These are phyloP conservation scores for Petasospora fabianii DNA, from an alignment of 1,139 yeast species.

Conservation along the genomic window DNA sequence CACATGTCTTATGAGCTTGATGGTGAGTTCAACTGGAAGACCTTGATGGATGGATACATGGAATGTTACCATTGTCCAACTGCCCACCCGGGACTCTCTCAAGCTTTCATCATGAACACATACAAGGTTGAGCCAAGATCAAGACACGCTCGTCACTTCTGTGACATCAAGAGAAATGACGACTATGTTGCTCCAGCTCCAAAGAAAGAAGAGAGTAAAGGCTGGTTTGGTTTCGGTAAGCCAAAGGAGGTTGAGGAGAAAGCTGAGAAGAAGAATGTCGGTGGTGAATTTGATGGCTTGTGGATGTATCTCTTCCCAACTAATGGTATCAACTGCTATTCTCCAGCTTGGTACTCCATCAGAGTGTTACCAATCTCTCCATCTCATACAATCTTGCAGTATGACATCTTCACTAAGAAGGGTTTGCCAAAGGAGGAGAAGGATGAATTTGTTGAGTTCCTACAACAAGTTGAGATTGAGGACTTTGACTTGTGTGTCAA, in stretches of 20 bases:
- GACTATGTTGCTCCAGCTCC: slow-evolving; percentile 29
- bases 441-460: slow-evolving; percentile 59
- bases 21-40: slow-evolving; percentile 63
- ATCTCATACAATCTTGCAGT: slow-evolving; percentile 51
- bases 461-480: slow-evolving; percentile 57
- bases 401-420: slow-evolving; percentile 59
- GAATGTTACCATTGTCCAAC: slow-evolving; percentile 68
- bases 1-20: slow-evolving; percentile 64
- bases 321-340: slow-evolving; percentile 58
- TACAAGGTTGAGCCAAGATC: slow-evolving; percentile 58
- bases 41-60: slow-evolving; percentile 64
- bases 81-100: slow-evolving; percentile 56
- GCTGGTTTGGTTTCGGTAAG: slow-evolving; percentile 53
- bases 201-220: slow-evolving; percentile 24
- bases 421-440: slow-evolving; percentile 48
- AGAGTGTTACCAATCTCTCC: slow-evolving; percentile 54
- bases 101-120: slow-evolving; percentile 61
- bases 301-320: slow-evolving; percentile 61
- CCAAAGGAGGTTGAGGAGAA: slow-evolving; percentile 26
- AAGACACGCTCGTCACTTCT: slow-evolving; percentile 59
- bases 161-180: slow-evolving; percentile 49
- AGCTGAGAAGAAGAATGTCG: slow-evolving; percentile 38
- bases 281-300: slow-evolving; percentile 57
- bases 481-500: slow-evolving; percentile 55
- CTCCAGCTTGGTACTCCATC: slow-evolving; percentile 64